Evolutionary conservation across 148 eudicot genomes (phyloP).

Genomic region (Camellia japonica): DNA sequence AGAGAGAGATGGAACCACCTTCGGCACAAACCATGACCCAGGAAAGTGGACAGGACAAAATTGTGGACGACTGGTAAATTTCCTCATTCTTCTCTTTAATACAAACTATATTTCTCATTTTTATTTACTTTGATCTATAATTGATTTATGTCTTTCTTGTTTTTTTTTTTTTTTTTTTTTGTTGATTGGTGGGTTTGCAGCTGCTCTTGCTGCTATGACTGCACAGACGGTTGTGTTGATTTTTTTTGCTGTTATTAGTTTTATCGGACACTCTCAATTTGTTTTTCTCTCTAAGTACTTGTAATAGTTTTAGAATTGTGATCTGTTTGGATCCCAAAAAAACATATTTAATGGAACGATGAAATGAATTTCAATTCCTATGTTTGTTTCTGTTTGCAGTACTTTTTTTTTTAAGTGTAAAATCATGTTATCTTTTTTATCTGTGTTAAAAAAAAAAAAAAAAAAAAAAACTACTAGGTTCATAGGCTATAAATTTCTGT

Average conservation of each 20-base stretch:
- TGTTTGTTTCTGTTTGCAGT: no score
- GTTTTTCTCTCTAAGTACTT: not conserved
- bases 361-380: no score
- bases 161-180: not conserved
- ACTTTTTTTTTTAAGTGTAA: no score
- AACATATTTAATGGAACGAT: no score
- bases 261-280: conserved; percentile 2
- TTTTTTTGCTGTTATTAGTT: conserved; percentile 25
- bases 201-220: conserved; percentile 36
- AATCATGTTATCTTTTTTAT: no score
- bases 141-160: not conserved
- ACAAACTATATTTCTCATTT: not conserved
- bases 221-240: conserved; percentile 28
- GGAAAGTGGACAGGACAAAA: conserved; percentile 29
- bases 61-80: conserved; percentile 30
- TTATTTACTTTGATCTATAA: no score
- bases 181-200: conserved; percentile 18
- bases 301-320: no score
- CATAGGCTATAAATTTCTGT: no score
- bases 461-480: no score
- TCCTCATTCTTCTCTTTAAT: not conserved
- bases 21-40: conserved; percentile 27
- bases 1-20: conserved; percentile 32
- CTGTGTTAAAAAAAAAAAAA: no score
- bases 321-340: no score